phyloP scores from a whole-genome alignment of 1,284 basidiomycete species.

The Ganoderma lingzhi region DNA sequence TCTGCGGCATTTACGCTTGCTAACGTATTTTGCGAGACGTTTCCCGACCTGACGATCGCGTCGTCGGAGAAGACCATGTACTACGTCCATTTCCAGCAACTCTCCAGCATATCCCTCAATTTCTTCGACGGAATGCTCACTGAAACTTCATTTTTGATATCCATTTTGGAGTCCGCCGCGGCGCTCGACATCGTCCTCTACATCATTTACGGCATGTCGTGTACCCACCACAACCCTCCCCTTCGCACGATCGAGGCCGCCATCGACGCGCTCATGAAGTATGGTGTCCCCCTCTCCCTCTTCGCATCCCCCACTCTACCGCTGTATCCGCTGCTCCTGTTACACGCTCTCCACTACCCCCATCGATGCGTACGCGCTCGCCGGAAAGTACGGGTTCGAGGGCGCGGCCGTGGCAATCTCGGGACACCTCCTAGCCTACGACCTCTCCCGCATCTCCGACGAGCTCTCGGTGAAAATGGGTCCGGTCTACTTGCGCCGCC shows the following conservation, averaged over 20 bases:
- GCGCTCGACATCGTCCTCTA: conserved; percentile 46
- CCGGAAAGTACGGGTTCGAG: conserved; percentile 42
- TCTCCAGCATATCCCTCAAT: conserved; percentile 14
- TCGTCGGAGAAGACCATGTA: conserved; percentile 4
- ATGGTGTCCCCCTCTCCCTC: conserved; percentile 39
- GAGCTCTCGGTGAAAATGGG: conserved; percentile 43
- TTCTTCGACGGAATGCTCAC: conserved; percentile 8
- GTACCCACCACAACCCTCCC: conserved; percentile 37
- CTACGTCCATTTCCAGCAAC: conserved; percentile 11
- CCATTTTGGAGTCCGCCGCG: conserved; percentile 31
- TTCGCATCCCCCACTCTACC: conserved; percentile 32
- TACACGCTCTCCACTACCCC: conserved; percentile 41
- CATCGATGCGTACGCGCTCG: conserved; percentile 46
- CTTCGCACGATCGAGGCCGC: conserved; percentile 37
- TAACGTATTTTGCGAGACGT: neutral
- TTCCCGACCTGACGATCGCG: neutral
- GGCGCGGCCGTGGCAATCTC: conserved; percentile 45
- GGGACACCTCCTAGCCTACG: conserved; percentile 42
- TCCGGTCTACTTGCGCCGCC: conserved; percentile 45
- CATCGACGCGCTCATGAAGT: conserved; percentile 37
- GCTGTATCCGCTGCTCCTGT: conserved; percentile 39
- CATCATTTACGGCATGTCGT: conserved; percentile 43
- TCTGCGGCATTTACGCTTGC: neutral
- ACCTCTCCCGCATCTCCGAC: conserved; percentile 43
- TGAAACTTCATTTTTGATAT: neutral